A percentile compares a stretch with the other conserved stretches of the same genome.
phyloP scores from a whole-genome alignment of 2,329 filamentous ascomycete genomes.

The Cytospora paraplurivora region DNA sequence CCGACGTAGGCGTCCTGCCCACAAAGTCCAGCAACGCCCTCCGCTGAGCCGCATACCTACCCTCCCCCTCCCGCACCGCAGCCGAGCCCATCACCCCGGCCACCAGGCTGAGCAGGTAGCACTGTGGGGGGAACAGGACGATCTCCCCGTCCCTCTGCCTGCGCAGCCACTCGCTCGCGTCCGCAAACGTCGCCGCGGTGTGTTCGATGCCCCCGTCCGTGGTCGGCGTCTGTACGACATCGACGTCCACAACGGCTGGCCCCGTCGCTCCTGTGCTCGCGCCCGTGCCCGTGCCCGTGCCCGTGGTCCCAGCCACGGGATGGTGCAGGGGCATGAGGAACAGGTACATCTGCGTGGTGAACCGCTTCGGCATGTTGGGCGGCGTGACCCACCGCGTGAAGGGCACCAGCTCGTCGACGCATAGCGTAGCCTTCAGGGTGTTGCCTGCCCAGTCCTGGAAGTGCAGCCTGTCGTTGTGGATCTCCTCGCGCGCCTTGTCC shows the following conservation, averaged over 20 bases:
- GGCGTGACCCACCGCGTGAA: slow-evolving; percentile 96
- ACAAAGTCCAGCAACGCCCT: slow-evolving; percentile 58
- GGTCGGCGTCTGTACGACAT: slow-evolving; percentile 68
- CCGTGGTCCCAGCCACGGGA: neutral
- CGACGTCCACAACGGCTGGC: slow-evolving; percentile 46
- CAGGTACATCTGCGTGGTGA: slow-evolving; percentile 95
- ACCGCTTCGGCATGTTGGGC: slow-evolving; percentile 69
- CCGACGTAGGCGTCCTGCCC: slow-evolving; percentile 41
- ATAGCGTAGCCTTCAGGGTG: neutral
- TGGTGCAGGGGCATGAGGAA: slow-evolving; percentile 72
- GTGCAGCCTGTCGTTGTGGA: slow-evolving; percentile 66
- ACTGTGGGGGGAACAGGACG: slow-evolving; percentile 89
- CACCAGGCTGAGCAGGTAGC: slow-evolving; percentile 68
- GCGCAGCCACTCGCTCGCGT: slow-evolving; percentile 68
- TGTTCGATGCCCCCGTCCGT: slow-evolving; percentile 61
- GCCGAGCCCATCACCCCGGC: slow-evolving; percentile 51
- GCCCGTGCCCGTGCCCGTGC: neutral
- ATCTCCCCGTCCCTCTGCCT: slow-evolving; percentile 66
- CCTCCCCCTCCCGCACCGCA: slow-evolving; percentile 32
- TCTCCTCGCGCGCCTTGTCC: slow-evolving; percentile 64
- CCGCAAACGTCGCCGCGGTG: slow-evolving; percentile 77
- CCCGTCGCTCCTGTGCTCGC: slow-evolving; percentile 30
- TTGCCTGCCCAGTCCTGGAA: slow-evolving; percentile 67
- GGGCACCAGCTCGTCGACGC: slow-evolving; percentile 65
- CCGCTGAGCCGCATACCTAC: slow-evolving; percentile 50